These are phyloP conservation scores for Danielozyma ontarioensis DNA, from an alignment of 805 yeast species.

Conservation along the genomic window DNA sequence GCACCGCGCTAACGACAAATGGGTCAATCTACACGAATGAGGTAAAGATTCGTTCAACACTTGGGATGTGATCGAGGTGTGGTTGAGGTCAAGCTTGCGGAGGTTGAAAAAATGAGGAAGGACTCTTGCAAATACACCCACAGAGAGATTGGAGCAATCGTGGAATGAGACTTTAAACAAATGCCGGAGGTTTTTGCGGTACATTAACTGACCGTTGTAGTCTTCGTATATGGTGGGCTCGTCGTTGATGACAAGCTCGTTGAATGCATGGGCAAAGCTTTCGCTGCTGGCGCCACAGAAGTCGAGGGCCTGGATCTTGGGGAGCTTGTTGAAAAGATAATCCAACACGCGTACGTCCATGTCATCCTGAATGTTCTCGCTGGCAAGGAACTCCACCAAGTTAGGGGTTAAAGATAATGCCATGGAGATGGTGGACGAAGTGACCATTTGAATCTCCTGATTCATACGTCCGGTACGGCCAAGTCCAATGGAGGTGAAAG, in stretches of 20 bases:
- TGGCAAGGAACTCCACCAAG: conserved; percentile 71
- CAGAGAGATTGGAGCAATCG: conserved; percentile 77
- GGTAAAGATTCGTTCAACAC: conserved; percentile 51
- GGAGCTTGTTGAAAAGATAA: conserved; percentile 48
- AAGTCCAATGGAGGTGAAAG: conserved; percentile 82
- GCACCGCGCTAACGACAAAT: conserved; percentile 47
- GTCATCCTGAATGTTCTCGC: conserved; percentile 83
- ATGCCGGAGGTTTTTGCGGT: conserved; percentile 6
- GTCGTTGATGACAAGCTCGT: conserved; percentile 25
- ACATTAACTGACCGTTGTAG: conserved; percentile 1
- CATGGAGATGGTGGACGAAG: conserved; percentile 60
- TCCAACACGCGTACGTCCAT: conserved; percentile 56
- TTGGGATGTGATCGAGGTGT: conserved; percentile 70
- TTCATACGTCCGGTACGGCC: conserved; percentile 90
- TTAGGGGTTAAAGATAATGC: conserved; percentile 63
- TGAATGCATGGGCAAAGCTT: conserved; percentile 56
- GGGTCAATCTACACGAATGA: conserved; percentile 57
- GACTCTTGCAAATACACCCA: conserved; percentile 48
- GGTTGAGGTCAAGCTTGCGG: conserved; percentile 71
- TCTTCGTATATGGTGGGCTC: conserved; percentile 15
- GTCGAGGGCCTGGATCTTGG: conserved; percentile 64
- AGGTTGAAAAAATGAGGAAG: conserved; percentile 54
- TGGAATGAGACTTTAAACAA: conserved; percentile 64
- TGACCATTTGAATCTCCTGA: conserved; percentile 86
- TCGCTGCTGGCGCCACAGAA: conserved; percentile 83